phyloP scores from a whole-genome alignment of 257 asterid genomes.

The Fraxinus americana region DNA sequence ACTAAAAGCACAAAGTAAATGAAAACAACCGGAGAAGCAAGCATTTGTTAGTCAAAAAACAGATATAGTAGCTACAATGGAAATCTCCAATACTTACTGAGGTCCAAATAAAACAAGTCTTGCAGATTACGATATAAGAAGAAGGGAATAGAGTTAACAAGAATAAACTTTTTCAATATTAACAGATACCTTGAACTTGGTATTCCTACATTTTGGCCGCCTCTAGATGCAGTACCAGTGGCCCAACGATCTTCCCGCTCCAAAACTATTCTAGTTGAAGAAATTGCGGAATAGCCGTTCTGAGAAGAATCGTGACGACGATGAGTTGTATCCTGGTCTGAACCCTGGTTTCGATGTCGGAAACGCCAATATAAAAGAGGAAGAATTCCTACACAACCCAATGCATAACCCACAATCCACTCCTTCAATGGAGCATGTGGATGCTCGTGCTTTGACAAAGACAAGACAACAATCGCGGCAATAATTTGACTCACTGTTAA shows the following conservation, averaged over 20 bases:
- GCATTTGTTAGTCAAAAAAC: not conserved
- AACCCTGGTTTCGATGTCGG: conserved; percentile 63
- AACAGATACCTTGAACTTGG: conserved; percentile 58
- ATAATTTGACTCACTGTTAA: conserved; percentile 80
- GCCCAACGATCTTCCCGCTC: conserved; percentile 56
- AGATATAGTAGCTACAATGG: not conserved
- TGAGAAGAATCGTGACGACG: conserved; percentile 52
- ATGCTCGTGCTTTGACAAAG: conserved; percentile 72
- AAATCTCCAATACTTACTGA: conserved; percentile 13
- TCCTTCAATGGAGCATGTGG: conserved; percentile 76
- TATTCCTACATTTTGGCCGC: conserved; percentile 45
- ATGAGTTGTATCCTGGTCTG: conserved; percentile 70
- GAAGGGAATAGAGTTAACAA: not conserved
- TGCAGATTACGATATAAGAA: not conserved
- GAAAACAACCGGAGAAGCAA: conserved; percentile 5
- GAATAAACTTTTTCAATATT: conserved; percentile 15
- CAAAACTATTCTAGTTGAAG: conserved; percentile 51
- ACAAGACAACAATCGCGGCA: conserved; percentile 76
- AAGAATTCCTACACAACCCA: conserved; percentile 81
- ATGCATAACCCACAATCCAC: conserved; percentile 89
- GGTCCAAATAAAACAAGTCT: not conserved
- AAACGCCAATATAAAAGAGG: conserved; percentile 94
- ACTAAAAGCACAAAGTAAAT: not conserved
- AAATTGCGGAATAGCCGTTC: conserved; percentile 44
- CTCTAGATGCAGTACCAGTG: conserved; percentile 49